A percentile compares a stretch with the other conserved stretches of the same genome.
Conservation (phyloP, 805 yeast species). For the Kuraishia ogatae region DNA sequence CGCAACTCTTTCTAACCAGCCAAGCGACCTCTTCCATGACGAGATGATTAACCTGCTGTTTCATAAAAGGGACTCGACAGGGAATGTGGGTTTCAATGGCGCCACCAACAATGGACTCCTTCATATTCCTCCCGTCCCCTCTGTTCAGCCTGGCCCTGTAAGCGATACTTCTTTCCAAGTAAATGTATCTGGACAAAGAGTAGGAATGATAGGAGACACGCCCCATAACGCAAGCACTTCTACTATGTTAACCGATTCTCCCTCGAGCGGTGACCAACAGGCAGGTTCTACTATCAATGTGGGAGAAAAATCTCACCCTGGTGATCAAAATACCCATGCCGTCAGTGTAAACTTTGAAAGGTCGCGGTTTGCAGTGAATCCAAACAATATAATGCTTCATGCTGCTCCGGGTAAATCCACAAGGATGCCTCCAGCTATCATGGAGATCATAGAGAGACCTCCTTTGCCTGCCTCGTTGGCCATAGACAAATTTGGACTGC, state of each 20-base stretch:
- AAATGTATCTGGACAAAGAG: no score
- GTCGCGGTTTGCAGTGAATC: background rate
- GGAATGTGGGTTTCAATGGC: background rate
- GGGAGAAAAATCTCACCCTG: no score
- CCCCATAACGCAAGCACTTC: no score
- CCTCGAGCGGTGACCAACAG: no score
- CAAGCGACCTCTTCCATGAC: constrained; percentile 19
- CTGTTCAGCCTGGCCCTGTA: background rate
- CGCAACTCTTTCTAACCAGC: background rate
- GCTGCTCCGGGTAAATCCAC: constrained; percentile 26
- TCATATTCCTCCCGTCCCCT: background rate
- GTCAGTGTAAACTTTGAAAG: background rate
- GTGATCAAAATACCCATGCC: background rate
- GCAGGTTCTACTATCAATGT: no score
- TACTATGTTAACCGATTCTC: no score
- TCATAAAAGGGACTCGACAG: constrained; percentile 20
- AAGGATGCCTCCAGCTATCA: constrained; percentile 44
- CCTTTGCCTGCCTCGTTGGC: constrained; percentile 36
- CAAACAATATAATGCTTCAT: constrained; percentile 31
- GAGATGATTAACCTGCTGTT: constrained; percentile 45
- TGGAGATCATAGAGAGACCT: constrained; percentile 36
- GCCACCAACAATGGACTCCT: background rate
- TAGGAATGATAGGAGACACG: no score
- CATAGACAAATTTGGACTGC: constrained; percentile 32
- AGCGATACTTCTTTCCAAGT: background rate